Percentiles rank a stretch among this genome's conserved stretches.
phyloP scores from a whole-genome alignment of 2,329 filamentous ascomycete genomes.

The Lachnellula occidentalis region DNA sequence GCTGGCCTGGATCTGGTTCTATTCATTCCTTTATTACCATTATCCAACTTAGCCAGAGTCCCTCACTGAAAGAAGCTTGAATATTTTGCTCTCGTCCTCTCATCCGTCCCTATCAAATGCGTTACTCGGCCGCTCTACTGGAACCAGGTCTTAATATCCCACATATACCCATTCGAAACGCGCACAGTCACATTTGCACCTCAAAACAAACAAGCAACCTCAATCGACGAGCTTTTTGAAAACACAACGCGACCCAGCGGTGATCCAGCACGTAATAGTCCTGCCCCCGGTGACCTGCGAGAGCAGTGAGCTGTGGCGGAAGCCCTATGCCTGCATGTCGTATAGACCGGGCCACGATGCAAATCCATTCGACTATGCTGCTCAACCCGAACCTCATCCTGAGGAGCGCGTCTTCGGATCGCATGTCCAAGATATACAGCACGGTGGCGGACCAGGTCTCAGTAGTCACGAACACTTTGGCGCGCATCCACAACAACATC shows the following conservation, averaged over 20 bases:
- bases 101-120: conserved; percentile 24
- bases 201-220: conserved; percentile 27
- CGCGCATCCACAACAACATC: conserved; percentile 48
- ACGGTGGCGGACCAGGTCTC: conserved; percentile 29
- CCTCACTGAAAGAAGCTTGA: conserved; percentile 26
- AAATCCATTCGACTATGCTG: conserved; percentile 67
- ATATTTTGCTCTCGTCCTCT: conserved; percentile 24
- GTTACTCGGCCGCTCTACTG: conserved; percentile 22
- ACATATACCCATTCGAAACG: conserved; percentile 28
- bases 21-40: no score
- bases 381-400: conserved; percentile 60
- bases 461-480: conserved; percentile 26
- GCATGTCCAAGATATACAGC: conserved; percentile 32
- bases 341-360: conserved; percentile 55
- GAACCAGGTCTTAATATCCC: conserved; percentile 27
- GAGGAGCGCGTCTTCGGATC: conserved; percentile 60
- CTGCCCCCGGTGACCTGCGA: conserved; percentile 63
- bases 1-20: no score
- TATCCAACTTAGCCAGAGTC: conserved; percentile 17
- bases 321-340: conserved; percentile 51
- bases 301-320: conserved; percentile 72
- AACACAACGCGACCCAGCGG: conserved; percentile 27
- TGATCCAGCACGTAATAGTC: conserved; percentile 32
- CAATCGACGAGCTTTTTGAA: conserved; percentile 23
- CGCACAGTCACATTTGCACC: conserved; percentile 23